Percentiles rank a stretch among this genome's conserved stretches.
phyloP scores from a whole-genome alignment of 495 filamentous ascomycete species.

The Podospora appendiculata region DNA sequence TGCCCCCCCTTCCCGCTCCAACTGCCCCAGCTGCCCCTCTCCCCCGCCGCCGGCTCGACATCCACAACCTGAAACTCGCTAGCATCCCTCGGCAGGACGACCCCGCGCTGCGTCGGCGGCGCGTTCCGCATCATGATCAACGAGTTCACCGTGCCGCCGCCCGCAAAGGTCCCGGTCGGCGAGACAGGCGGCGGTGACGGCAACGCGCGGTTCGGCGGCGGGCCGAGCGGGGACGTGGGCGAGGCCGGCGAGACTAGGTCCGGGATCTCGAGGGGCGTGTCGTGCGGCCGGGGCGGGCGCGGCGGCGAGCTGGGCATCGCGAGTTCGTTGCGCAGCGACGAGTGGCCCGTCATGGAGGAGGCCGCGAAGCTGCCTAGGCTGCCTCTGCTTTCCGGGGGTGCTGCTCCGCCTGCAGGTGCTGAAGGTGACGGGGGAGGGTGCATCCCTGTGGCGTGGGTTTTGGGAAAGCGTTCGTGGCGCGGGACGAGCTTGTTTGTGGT shows the following conservation, averaged over 20 bases:
- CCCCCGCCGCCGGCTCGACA: background rate
- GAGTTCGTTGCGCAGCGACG: conserved; percentile 14
- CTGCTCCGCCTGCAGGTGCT: too few species aligned
- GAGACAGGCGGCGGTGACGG: conserved; percentile 3
- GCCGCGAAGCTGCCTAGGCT: conserved; percentile 3
- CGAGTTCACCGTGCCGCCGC: background rate
- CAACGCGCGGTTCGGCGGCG: conserved; percentile 15
- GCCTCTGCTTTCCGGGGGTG: background rate
- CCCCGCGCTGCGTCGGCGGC: background rate
- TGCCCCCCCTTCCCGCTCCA: conserved; percentile 7
- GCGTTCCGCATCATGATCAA: background rate
- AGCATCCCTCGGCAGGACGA: background rate
- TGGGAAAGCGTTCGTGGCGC: conserved; percentile 18
- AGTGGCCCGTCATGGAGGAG: conserved; percentile 5
- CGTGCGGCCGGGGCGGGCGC: conserved; percentile 23
- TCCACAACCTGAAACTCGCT: background rate
- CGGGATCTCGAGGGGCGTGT: conserved; percentile 22
- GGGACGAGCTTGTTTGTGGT: conserved; percentile 25
- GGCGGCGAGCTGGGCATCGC: conserved; percentile 13
- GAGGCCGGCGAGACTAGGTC: conserved; percentile 19
- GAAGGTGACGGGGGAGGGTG: too few species aligned
- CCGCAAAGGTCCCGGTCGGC: background rate
- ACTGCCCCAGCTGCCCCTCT: conserved; percentile 16
- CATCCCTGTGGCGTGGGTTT: background rate
- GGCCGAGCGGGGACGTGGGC: background rate